Percentiles rank a stretch among this genome's conserved stretches.
Conservation (phyloP, 2,329 filamentous ascomycete species). For the Huntiella abstrusa region DNA sequence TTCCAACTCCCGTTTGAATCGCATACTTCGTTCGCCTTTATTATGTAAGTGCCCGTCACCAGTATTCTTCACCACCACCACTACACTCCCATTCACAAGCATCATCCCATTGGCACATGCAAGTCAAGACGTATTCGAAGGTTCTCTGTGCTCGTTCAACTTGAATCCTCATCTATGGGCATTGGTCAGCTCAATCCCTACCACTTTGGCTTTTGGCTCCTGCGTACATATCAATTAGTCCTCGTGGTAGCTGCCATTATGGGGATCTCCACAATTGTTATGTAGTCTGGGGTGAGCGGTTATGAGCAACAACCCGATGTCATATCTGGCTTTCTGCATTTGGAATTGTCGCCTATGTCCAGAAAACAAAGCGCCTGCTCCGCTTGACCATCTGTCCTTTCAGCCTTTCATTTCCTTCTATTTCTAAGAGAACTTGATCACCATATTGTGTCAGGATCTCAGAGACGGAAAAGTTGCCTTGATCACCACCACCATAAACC, state of each 20-base stretch:
- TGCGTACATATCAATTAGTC: no score
- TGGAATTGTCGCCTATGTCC: neutral
- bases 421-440: neutral
- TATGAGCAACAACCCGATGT: neutral
- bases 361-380: neutral
- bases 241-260: neutral
- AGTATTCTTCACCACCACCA: no score
- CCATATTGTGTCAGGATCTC: neutral
- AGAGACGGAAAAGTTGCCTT: no score
- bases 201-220: neutral
- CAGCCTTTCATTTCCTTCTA: neutral
- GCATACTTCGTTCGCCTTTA: neutral
- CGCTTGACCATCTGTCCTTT: neutral
- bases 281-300: neutral
- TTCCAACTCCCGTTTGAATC: neutral
- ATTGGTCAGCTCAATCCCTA: neutral
- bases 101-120: constrained; percentile 1
- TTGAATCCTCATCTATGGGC: no score
- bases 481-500: neutral
- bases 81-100: neutral
- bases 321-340: constrained; percentile 2
- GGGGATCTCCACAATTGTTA: neutral
- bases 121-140: no score
- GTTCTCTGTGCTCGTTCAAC: no score
- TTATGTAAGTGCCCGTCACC: neutral